phyloP scores from a whole-genome alignment of 2,329 filamentous ascomycete genomes.

The Didymella pinodella region DNA sequence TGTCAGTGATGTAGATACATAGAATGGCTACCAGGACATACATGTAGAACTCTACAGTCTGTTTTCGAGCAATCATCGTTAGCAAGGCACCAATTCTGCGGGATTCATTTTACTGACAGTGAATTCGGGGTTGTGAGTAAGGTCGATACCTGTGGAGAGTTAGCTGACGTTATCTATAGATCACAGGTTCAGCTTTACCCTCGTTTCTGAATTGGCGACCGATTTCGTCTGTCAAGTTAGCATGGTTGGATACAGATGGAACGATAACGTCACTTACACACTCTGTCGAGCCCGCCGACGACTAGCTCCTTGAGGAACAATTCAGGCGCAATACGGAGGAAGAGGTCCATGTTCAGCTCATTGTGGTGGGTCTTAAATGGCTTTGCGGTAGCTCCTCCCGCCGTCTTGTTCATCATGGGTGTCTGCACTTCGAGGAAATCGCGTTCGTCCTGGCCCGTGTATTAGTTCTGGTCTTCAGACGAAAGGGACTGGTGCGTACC shows the following conservation, averaged over 20 bases:
- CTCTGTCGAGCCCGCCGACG: constrained; percentile 90
- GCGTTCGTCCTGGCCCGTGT: constrained; percentile 55
- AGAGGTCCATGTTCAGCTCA: constrained; percentile 92
- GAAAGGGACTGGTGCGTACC: too few relatives aligned
- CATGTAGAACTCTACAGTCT: constrained; percentile 92
- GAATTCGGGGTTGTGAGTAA: constrained; percentile 89
- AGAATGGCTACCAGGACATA: too few relatives aligned
- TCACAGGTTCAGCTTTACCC: constrained; percentile 51
- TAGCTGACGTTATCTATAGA: too few relatives aligned
- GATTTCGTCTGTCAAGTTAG: not conserved
- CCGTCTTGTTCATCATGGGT: constrained; percentile 93
- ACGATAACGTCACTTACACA: constrained; percentile 59
- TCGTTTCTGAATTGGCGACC: constrained; percentile 89
- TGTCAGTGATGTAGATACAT: too few relatives aligned
- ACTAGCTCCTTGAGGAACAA: constrained; percentile 96
- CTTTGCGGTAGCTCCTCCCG: constrained; percentile 92
- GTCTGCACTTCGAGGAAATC: constrained; percentile 96
- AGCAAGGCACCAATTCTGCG: too few relatives aligned
- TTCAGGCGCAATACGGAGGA: constrained; percentile 93
- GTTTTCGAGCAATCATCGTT: constrained; percentile 49
- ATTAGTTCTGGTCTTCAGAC: too few relatives aligned
- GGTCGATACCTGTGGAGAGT: constrained; percentile 63
- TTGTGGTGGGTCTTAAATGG: constrained; percentile 97
- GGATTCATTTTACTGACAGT: too few relatives aligned
- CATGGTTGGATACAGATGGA: not conserved